phyloP scores from a whole-genome alignment of 148 eudicot species.

The Fagopyrum tataricum region DNA sequence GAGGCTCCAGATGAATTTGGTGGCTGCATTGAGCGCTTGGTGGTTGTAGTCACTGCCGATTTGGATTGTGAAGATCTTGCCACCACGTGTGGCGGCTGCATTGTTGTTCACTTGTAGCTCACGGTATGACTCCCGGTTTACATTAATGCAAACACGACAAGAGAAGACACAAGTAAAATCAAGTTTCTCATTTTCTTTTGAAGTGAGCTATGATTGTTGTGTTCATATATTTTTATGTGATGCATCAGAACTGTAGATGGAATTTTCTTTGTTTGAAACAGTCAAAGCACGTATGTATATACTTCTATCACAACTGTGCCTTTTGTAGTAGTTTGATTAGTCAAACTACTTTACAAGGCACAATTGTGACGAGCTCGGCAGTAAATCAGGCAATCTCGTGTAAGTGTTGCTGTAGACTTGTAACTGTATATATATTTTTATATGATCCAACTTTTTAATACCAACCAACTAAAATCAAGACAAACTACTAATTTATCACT shows the following conservation, averaged over 20 bases:
- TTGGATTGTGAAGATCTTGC: constrained; percentile 27
- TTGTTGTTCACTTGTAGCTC: constrained; percentile 25
- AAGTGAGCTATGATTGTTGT: too few relatives aligned
- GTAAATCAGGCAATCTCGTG: too few relatives aligned
- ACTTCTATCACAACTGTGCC: not conserved
- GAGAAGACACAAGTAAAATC: constrained; percentile 2
- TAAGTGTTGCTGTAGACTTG: too few relatives aligned
- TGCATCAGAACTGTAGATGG: not conserved
- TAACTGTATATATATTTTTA: too few relatives aligned
- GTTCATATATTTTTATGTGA: too few relatives aligned
- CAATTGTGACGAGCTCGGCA: too few relatives aligned
- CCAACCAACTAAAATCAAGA: too few relatives aligned
- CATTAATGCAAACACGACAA: constrained; percentile 11
- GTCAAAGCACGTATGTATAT: not conserved
- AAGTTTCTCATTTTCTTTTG: not conserved
- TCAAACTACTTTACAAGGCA: too few relatives aligned
- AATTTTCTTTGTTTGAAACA: not conserved
- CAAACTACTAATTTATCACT: too few relatives aligned
- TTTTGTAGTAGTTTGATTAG: too few relatives aligned
- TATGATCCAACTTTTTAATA: too few relatives aligned
- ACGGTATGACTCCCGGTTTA: constrained; percentile 20
- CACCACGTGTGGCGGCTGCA: constrained; percentile 30
- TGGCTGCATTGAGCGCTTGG: constrained; percentile 23
- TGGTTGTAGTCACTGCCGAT: constrained; percentile 27
- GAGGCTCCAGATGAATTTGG: constrained; percentile 36